Percentiles rank a stretch among this genome's conserved stretches.
phyloP scores from a whole-genome alignment of 768 basidiomycete genomes.

The Auricularia auricula-judae region DNA sequence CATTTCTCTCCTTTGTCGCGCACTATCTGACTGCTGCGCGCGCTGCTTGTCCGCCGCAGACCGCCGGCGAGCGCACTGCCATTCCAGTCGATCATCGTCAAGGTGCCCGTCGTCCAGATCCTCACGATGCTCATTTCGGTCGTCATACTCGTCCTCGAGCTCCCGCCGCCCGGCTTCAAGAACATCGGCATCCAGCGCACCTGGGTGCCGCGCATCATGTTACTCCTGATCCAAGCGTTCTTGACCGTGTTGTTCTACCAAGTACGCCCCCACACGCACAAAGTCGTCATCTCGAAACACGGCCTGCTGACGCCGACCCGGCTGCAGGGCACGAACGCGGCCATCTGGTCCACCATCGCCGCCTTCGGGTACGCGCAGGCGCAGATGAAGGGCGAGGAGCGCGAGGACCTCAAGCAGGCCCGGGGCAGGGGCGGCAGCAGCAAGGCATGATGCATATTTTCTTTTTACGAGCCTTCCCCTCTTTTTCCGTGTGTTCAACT shows the following conservation, averaged over 20 bases:
- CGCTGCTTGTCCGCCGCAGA: slow-evolving; percentile 23
- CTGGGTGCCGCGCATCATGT: slow-evolving; percentile 45
- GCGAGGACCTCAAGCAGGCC: slow-evolving; percentile 54
- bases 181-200: slow-evolving; percentile 52
- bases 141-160: slow-evolving; percentile 55
- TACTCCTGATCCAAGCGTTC: slow-evolving; percentile 54
- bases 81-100: slow-evolving; percentile 69
- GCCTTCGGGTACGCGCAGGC: slow-evolving; percentile 57
- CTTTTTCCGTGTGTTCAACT: background rate
- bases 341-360: slow-evolving; percentile 70
- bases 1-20: slow-evolving; percentile 10
- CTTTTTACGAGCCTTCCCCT: background rate
- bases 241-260: slow-evolving; percentile 66
- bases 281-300: too few species aligned
- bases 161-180: slow-evolving; percentile 52
- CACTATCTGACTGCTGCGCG: too few species aligned
- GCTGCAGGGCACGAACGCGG: slow-evolving; percentile 68
- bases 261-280: slow-evolving; percentile 26
- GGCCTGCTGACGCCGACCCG: background rate
- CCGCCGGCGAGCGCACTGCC: slow-evolving; percentile 47
- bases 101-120: slow-evolving; percentile 63
- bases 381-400: slow-evolving; percentile 52
- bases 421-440: slow-evolving; percentile 38
- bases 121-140: slow-evolving; percentile 51
- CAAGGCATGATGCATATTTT: slow-evolving; percentile 1